Base-by-base conservation (phyloP, 2,329 filamentous ascomycete species). In the Hypomyces rosellus region DNA sequence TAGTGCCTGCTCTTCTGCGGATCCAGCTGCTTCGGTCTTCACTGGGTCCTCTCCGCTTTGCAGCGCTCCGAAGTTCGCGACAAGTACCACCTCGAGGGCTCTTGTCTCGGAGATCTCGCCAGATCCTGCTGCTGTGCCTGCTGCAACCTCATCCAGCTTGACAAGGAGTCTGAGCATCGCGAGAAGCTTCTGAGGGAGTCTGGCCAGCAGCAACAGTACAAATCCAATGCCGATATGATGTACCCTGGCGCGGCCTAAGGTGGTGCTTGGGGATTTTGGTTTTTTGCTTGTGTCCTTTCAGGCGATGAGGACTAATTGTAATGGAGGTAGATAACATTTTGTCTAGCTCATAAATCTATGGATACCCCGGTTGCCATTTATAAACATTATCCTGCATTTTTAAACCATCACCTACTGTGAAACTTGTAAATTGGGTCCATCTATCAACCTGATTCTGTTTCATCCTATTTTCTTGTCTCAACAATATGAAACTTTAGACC, bases 51-150 rank as follows among this genome's bases (percentile, higher is more conserved):
- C 25, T 62, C 71, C 52, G 61, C 71, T 13, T 68, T 76, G 60
- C 72, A 76, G 61, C 71, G 73, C 34, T 67, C 68, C 56, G 65
- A 70, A 53, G 61, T 77, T 48, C 70, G 74, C 37, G 61, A 64
- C 46, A 74, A 72, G 61, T 70, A 74, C 59, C 66, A 73, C 58
- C 67, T 77, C 14, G 57, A 71, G 59, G 74, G 74, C 20, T 69
- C 59, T 60, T 75, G 70, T 54, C 54, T 72, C 2, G 60, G 64
- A 34, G 74, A 76, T 46, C 58, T 76, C 33, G 66, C 64, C 34
- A 60, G 63, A 3, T 64, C 73, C 2, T 75, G 66, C 65, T 76
- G 73, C 65, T 76, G 73, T 55, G 65, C 63, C 18, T 66, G 69
- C 62, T 77, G 74, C 61, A 63, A 65, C 42, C 59, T 76, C 20